These are phyloP conservation scores for Talaromyces sp. DNA, from an alignment of 2,329 filamentous ascomycete species.

Conservation along the genomic window DNA sequence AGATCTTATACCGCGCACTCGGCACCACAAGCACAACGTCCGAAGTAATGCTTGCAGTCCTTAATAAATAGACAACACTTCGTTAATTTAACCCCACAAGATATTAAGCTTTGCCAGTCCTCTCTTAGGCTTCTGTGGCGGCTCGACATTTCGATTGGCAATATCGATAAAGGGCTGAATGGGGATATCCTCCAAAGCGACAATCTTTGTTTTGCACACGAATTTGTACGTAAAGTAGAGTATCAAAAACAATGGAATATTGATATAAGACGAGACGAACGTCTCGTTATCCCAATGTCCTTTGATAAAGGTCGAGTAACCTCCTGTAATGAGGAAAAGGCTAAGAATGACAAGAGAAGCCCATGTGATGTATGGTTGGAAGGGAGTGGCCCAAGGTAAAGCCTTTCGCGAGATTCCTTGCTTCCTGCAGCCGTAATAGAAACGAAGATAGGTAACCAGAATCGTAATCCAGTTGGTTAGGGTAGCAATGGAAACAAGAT, in stretches of 20 bases:
- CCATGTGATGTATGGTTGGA: conserved; percentile 65
- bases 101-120: conserved; percentile 33
- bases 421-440: conserved; percentile 42
- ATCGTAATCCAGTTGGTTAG: conserved; percentile 63
- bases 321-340: conserved; percentile 68
- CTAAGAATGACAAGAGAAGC: conserved; percentile 51
- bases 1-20: background rate
- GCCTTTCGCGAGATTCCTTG: conserved; percentile 32
- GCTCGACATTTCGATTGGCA: conserved; percentile 32
- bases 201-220: conserved; percentile 47
- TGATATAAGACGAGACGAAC: conserved; percentile 50
- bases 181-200: conserved; percentile 52
- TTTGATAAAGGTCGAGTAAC: conserved; percentile 63
- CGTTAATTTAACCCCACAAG: conserved; percentile 25
- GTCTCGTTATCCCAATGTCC: conserved; percentile 14
- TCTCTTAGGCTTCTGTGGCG: conserved; percentile 25
- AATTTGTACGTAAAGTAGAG: conserved; percentile 54
- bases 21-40: background rate
- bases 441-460: conserved; percentile 32
- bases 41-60: background rate
- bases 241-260: conserved; percentile 58
- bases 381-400: conserved; percentile 42
- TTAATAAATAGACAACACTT: background rate
- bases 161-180: conserved; percentile 53
- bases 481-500: conserved; percentile 65